These are phyloP conservation scores for Pythium apleroticum DNA, from an alignment of 352 stramenopile species.

Conservation along the genomic window DNA sequence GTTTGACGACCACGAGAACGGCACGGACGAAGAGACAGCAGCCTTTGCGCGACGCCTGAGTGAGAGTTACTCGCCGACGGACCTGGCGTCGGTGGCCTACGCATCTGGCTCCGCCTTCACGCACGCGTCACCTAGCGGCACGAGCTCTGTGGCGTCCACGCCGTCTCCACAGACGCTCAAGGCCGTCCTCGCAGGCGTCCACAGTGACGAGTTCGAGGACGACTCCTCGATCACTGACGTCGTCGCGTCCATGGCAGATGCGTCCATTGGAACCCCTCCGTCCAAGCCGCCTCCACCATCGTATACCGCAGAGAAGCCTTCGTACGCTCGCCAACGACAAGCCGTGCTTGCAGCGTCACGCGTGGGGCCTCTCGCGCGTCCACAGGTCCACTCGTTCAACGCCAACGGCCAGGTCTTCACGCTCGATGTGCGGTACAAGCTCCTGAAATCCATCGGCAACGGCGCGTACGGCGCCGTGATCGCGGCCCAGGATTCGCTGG, in stretches of 20 bases:
- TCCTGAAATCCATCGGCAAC: constrained; percentile 87
- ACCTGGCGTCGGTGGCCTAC: background rate
- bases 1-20: constrained; percentile 31
- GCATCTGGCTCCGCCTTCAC: background rate
- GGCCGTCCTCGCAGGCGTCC: background rate
- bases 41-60: constrained; percentile 19
- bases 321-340: constrained; percentile 2
- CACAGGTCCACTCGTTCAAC: constrained; percentile 69
- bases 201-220: background rate
- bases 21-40: constrained; percentile 12
- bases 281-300: background rate
- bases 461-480: constrained; percentile 92
- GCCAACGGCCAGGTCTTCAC: constrained; percentile 84
- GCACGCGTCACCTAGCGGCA: background rate
- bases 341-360: constrained; percentile 1
- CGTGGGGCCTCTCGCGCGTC: constrained; percentile 26
- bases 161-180: constrained; percentile 8
- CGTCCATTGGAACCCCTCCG: background rate
- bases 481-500: constrained; percentile 43
- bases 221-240: background rate
- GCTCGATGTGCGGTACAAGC: constrained; percentile 83
- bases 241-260: background rate
- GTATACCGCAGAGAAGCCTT: background rate
- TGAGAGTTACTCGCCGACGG: constrained; percentile 13
- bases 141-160: constrained; percentile 12